These are phyloP conservation scores for Nitzschia palea DNA, from an alignment of 108 stramenopile species.

Conservation along the genomic window DNA sequence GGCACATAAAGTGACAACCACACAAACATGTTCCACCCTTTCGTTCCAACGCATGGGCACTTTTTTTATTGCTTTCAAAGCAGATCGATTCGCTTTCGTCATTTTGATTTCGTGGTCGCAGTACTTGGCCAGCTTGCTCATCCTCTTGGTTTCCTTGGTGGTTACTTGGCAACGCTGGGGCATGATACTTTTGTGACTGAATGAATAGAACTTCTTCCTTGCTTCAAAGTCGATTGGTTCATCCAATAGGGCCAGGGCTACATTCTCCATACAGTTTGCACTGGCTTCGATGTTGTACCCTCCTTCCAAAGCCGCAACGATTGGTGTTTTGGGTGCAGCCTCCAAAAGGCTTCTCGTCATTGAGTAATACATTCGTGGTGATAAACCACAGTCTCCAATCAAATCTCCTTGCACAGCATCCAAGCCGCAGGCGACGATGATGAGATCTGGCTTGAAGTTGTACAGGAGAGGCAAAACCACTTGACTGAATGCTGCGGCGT, in stretches of 20 bases:
- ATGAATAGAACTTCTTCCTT: background rate
- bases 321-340: conserved; percentile 28
- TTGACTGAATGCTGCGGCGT: conserved; percentile 43
- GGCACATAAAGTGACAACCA: background rate
- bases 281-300: conserved; percentile 60
- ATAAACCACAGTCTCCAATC: conserved; percentile 37
- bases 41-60: background rate
- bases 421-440: conserved; percentile 58
- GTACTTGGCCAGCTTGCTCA: background rate
- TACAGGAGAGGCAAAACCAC: conserved; percentile 41
- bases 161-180: background rate
- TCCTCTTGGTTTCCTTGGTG: background rate
- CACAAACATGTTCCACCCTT: background rate
- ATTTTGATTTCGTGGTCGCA: too few species aligned
- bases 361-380: conserved; percentile 24
- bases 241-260: conserved; percentile 31
- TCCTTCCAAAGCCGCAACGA: conserved; percentile 57
- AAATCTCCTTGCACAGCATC: conserved; percentile 64
- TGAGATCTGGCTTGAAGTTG: conserved; percentile 32
- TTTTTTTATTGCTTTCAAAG: too few species aligned
- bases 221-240: background rate
- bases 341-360: conserved; percentile 32
- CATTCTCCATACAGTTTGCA: conserved; percentile 31
- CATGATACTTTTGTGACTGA: background rate
- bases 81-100: too few species aligned